Evolutionary conservation across 2,329 filamentous ascomycete species (phyloP), one percentile per base, ranked within the genome.

Genomic region (Trichoderma arundinaceum): DNA sequence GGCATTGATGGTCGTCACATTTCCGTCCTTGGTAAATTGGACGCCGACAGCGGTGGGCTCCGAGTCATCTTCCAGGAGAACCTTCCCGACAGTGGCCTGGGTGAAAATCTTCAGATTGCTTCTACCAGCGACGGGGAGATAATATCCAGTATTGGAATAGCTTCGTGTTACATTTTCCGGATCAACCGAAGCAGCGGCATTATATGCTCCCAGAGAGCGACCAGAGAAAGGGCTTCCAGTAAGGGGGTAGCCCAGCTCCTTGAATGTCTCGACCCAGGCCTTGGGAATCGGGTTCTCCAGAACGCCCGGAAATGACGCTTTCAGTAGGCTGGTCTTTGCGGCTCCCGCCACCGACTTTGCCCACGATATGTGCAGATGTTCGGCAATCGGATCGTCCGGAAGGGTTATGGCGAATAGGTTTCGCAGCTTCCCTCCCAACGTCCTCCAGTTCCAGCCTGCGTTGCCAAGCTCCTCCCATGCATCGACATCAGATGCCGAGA

Each of bases 41-140:
- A 75, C 69, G 5, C 67, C 72, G 32, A 65, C 69, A 4, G 72
- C 74, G 9, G 59, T 51, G 61, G 59, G 22, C 12, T 38, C 52
- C 3, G 33, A 15, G 2, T 33, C 57, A 2, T 52, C 15, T 33
- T 41, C 68, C 1, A 79, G 72, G 5, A 73, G 38, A 49, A 80
- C 67, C 67, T 72, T 78, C 66, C 70, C 72, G 17, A 77, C 77
- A 1, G 71, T 61, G 4, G 76, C 76, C 32, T 77, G 69, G 22
- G 74, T 72, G 17, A 78, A 33, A 1, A 80, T 71, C 13, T 71
- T 72, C 19, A 80, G 70, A 63, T 79, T 79, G 4, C 71, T 67
- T 13, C 77, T 69, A 41, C 67, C 64, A 3, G 71, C 71, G 10
- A 75, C 71, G 38, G 75, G 70, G 7, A 74, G 69, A 1, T 69